A percentile compares a stretch with the other conserved stretches of the same genome.
These are phyloP conservation scores for Colletotrichum viniferum DNA, from an alignment of 2,329 filamentous ascomycete genomes.

Conservation along the genomic window DNA sequence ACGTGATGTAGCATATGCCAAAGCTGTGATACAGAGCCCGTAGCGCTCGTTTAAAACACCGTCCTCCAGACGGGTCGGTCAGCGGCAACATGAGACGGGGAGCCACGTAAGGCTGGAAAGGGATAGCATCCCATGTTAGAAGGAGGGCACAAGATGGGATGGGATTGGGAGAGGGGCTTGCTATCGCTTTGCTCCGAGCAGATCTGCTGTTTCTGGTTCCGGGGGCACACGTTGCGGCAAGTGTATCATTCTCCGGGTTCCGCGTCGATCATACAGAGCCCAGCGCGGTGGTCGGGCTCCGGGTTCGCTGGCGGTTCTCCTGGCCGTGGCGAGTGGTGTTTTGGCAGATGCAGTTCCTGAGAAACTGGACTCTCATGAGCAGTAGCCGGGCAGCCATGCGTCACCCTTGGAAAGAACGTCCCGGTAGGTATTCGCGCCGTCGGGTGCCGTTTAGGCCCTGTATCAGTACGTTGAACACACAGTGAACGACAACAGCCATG, in stretches of 20 bases:
- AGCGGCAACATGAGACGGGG: slow-evolving; percentile 11
- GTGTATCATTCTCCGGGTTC: slow-evolving; percentile 16
- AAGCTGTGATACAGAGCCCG: not conserved
- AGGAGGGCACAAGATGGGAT: not conserved
- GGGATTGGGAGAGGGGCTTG: not conserved
- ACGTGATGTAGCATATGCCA: not conserved
- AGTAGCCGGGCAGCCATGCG: not conserved
- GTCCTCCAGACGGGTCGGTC: not conserved
- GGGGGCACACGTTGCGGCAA: slow-evolving; percentile 2
- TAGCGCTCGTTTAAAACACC: not conserved
- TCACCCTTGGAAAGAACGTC: not conserved
- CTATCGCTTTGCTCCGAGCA: not conserved
- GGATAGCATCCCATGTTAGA: not conserved
- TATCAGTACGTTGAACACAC: not conserved
- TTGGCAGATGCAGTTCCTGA: not conserved
- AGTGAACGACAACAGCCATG: not conserved
- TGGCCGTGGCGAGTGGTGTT: not conserved
- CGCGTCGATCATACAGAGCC: slow-evolving; percentile 17
- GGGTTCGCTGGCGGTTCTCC: not conserved
- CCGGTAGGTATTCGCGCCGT: not conserved
- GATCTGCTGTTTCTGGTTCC: not conserved
- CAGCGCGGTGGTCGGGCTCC: not conserved
- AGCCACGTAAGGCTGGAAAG: not conserved
- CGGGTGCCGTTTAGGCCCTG: not conserved
- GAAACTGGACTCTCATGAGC: not conserved